Evolutionary conservation across 1,284 basidiomycete species (phyloP).

Genomic region (Marasmius oreades): DNA sequence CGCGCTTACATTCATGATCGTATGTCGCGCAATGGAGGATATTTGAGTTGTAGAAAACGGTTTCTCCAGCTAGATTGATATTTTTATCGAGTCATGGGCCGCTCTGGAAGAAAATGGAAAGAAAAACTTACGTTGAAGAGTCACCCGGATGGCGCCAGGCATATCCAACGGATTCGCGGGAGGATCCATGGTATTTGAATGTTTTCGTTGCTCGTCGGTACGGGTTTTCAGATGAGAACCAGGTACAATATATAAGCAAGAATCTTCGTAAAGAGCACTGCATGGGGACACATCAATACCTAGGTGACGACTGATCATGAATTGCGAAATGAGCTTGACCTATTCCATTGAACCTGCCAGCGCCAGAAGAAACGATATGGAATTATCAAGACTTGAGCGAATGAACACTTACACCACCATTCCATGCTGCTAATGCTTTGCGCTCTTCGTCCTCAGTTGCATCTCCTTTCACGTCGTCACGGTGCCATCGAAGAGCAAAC

Average conservation of each 20-base stretch:
- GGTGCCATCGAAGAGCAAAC: conserved; percentile 81
- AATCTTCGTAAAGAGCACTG: conserved; percentile 72
- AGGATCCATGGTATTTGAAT: conserved; percentile 51
- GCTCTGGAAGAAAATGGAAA: neutral
- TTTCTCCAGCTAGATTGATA: conserved; percentile 51
- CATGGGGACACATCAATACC: neutral
- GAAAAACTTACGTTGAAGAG: conserved; percentile 52
- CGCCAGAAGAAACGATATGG: neutral
- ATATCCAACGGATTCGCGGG: conserved; percentile 61
- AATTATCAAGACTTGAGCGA: neutral
- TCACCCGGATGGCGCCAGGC: conserved; percentile 63
- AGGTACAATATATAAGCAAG: conserved; percentile 75
- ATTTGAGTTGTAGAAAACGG: conserved; percentile 81
- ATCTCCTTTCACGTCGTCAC: conserved; percentile 70
- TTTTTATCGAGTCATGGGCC: neutral
- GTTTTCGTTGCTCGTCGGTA: conserved; percentile 55
- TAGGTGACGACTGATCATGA: neutral
- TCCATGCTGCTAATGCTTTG: conserved; percentile 55
- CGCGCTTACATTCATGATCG: conserved; percentile 47
- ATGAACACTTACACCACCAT: conserved; percentile 56
- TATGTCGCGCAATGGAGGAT: conserved; percentile 77
- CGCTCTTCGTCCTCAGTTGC: conserved; percentile 66
- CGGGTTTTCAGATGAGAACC: conserved; percentile 61
- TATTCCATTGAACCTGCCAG: conserved; percentile 78
- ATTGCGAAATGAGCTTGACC: conserved; percentile 37